Evolutionary conservation across 2,329 filamentous ascomycete species (phyloP), one percentile per base, ranked within the genome.

Genomic region (Metarhizium robertsii): DNA sequence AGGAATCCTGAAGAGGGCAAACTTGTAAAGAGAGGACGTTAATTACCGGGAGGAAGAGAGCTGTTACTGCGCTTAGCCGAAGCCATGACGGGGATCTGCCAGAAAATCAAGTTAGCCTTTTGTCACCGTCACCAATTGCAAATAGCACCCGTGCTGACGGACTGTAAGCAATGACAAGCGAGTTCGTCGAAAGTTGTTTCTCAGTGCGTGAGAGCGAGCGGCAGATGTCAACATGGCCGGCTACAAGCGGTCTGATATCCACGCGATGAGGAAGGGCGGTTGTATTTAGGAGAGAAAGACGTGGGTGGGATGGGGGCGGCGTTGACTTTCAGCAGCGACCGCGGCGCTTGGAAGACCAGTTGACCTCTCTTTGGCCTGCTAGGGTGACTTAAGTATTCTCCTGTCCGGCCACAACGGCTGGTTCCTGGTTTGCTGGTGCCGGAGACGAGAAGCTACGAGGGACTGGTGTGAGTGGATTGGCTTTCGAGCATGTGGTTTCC

Each of bases 51-150:
- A 55, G 79, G 78, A 54, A 82, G 70, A 59, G 81, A 81, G 74
- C 80, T 84, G 66, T 74, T 83, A 69, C 75, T 79, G 67, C 81
- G 72, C 68, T 71, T 76, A 62, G 73, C 69, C 60, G 75, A 70
- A 49, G 80, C 77, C 80, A 85, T 84, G 67, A 66, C 66, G 58
- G 65, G 58, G 54, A 59, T 61, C 61, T 67, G 49, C 25, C 6
- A 7, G 14, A 40, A 13, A 51, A 11, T 20, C 43, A 14, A 34
- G 50, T 16, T 49, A 53, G 46, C 38, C 25, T 50, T 47, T 34
- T 40, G 18, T n/a, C 34, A 6, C 16, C 10, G 18, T n/a, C 34
- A 6, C 16, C 6, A 18, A 52, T 10, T 2, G 34, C 20, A 25
- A 11, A 38, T 29, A 13, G 8, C 30, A 38, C 34, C 4, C 14